A percentile compares a stretch with the other conserved stretches of the same genome.
Conservation (phyloP, 441 rosid species). For the Populus hybrid region DNA sequence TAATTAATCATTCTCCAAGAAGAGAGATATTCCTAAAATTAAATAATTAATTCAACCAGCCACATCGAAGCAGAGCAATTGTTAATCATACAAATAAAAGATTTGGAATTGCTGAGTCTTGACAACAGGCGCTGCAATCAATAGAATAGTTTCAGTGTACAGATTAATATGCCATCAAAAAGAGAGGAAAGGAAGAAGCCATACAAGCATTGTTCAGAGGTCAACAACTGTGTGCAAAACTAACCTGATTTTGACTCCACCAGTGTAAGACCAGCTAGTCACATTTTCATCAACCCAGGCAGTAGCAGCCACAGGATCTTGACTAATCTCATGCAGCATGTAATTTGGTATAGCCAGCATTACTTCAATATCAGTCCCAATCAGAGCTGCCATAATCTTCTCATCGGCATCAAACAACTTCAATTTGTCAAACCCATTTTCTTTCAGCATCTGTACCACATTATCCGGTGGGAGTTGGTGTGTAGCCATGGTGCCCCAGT, state of each 20-base stretch:
- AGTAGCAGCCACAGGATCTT: constrained; percentile 51
- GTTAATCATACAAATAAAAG: neutral
- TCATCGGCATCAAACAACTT: constrained; percentile 86
- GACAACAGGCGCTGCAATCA: neutral
- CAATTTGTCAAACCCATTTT: constrained; percentile 74
- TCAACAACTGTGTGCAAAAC: neutral
- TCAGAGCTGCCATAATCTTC: constrained; percentile 64
- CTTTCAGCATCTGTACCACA: constrained; percentile 59
- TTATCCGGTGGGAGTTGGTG: constrained; percentile 58
- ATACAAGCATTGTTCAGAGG: neutral
- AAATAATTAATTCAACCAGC: neutral
- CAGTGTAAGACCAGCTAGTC: constrained; percentile 52
- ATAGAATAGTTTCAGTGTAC: too few species aligned
- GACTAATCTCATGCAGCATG: constrained; percentile 51
- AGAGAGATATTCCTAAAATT: neutral
- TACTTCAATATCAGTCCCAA: constrained; percentile 72
- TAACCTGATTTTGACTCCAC: constrained; percentile 72
- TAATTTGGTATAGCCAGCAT: constrained; percentile 91
- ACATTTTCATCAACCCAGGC: constrained; percentile 77
- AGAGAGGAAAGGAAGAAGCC: neutral
- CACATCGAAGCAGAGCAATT: neutral
- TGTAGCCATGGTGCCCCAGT: constrained; percentile 81
- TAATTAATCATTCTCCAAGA: neutral
- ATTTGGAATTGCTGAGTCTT: neutral
- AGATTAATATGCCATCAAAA: neutral